phyloP scores from a whole-genome alignment of 75 land plant genomes.

The Adiantum capillusveneris region DNA sequence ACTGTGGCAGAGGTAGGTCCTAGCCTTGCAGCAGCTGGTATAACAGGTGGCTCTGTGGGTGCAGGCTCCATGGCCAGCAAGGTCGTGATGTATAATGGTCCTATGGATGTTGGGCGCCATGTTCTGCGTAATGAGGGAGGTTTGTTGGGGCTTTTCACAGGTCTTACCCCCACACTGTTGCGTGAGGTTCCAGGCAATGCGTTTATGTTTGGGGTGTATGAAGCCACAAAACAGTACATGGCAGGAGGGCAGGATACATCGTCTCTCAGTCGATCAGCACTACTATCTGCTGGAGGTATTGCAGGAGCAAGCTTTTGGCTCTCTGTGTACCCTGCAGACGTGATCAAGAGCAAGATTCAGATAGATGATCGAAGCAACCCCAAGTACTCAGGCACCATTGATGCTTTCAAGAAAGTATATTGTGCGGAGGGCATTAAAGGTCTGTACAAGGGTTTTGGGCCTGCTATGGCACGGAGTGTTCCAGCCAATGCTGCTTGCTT shows the following conservation, averaged over 20 bases:
- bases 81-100: constrained; percentile 67
- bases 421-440: constrained; percentile 77
- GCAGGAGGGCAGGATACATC: constrained; percentile 90
- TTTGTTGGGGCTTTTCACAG: constrained; percentile 71
- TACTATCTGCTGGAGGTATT: constrained; percentile 83
- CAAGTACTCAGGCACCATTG: constrained; percentile 71
- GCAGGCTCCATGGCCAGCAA: constrained; percentile 5
- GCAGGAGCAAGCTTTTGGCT: constrained; percentile 88
- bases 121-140: constrained; percentile 77
- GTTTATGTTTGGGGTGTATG: constrained; percentile 86
- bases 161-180: constrained; percentile 75
- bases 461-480: constrained; percentile 96
- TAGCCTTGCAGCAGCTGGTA: constrained; percentile 24
- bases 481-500: constrained; percentile 99
- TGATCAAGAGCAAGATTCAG: constrained; percentile 92
- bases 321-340: constrained; percentile 88
- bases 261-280: constrained; percentile 52
- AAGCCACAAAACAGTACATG: constrained; percentile 55
- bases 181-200: constrained; percentile 99
- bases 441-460: constrained; percentile 91
- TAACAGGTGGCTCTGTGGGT: constrained; percentile 3
- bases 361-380: constrained; percentile 79
- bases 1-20: constrained; percentile 19
- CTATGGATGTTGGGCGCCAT: constrained; percentile 86
- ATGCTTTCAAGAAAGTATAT: constrained; percentile 70